phyloP scores from a whole-genome alignment of 1,284 basidiomycete genomes.

The Boletellus deceptivus region DNA sequence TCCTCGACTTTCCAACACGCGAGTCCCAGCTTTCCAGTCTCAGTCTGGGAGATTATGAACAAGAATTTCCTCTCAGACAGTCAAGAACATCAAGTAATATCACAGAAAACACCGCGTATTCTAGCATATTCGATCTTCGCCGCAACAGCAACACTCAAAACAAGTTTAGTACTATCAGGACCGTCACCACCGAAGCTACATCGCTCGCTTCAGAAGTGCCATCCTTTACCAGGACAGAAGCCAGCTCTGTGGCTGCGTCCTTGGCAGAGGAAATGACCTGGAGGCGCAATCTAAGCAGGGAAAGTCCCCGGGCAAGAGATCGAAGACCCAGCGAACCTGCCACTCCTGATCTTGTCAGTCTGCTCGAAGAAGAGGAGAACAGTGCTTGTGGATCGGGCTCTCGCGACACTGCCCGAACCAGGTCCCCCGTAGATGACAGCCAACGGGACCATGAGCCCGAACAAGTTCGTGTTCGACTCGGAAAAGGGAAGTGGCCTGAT shows the following conservation, averaged over 20 bases:
- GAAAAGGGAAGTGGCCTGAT: constrained; percentile 80
- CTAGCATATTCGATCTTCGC: constrained; percentile 60
- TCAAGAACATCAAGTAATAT: constrained; percentile 52
- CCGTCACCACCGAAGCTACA: constrained; percentile 73
- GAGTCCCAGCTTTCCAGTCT: constrained; percentile 25
- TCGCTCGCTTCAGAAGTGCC: constrained; percentile 55
- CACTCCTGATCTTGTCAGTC: constrained; percentile 59
- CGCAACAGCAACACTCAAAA: constrained; percentile 45
- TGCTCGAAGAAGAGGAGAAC: constrained; percentile 71
- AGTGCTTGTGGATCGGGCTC: constrained; percentile 42
- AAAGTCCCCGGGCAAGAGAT: constrained; percentile 44
- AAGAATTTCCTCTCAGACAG: constrained; percentile 45
- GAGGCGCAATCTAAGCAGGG: constrained; percentile 37
- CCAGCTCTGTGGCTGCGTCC: constrained; percentile 46
- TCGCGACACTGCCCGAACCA: constrained; percentile 29
- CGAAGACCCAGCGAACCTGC: constrained; percentile 61
- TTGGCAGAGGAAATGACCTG: constrained; percentile 46
- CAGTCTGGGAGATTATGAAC: constrained; percentile 32
- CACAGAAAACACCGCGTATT: constrained; percentile 57
- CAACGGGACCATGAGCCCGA: constrained; percentile 28
- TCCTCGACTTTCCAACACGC: constrained; percentile 30
- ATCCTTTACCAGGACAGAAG: constrained; percentile 63
- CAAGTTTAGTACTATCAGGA: constrained; percentile 76
- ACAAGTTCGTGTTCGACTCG: constrained; percentile 52
- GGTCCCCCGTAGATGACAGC: constrained; percentile 17